Evolutionary conservation across 805 yeast species (phyloP), one percentile per base, ranked within the genome.

Genomic region (Wickerhamomyces chaumierensis): DNA sequence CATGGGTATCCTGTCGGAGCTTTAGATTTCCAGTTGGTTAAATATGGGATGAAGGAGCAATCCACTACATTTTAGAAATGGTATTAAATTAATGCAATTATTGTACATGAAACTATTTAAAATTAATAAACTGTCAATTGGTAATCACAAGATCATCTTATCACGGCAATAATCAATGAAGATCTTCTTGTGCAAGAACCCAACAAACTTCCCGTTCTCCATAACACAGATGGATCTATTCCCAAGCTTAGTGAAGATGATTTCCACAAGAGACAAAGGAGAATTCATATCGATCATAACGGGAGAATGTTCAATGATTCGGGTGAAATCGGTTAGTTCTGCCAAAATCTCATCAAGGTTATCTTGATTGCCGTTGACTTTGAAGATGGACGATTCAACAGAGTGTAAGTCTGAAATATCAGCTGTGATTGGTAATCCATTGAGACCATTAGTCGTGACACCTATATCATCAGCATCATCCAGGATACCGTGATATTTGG

Each of bases 231-330:
- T 70, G 38, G 58, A 57, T 33, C 78, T 51, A 29, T 63, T 66
- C 1, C 80, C 80, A 27, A 74, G 55, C 45, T 69, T 66, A 34
- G 71, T 66, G 50, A 74, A 74, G 18, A 74, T 57, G 49, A 65
- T 56, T 40, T 72, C 70, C 3, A 73, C 75, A 43, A 73, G 56
- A 7, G 73, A 60, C 21, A 73, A 48, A 11, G 74, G 74, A 15
- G 75, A 63, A 37, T 65, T 59, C 28, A 68, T 47, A 39, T 71
- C 73, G 32, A 74, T 46, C 34, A 65, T 63, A 8, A 74, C 58
- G 1, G 78, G 78, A 5, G 66, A 57, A 15, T 52, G 46, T 45
- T 73, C 75, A 8, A 73, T 57, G 27, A 61, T 57, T n/a, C 46
- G 44, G 2, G 68, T 57, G 34, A 74, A 53, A 47, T 69, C 69